Evolutionary conservation across 805 yeast species (phyloP).

Genomic region (Lipomyces chichibuensis): DNA sequence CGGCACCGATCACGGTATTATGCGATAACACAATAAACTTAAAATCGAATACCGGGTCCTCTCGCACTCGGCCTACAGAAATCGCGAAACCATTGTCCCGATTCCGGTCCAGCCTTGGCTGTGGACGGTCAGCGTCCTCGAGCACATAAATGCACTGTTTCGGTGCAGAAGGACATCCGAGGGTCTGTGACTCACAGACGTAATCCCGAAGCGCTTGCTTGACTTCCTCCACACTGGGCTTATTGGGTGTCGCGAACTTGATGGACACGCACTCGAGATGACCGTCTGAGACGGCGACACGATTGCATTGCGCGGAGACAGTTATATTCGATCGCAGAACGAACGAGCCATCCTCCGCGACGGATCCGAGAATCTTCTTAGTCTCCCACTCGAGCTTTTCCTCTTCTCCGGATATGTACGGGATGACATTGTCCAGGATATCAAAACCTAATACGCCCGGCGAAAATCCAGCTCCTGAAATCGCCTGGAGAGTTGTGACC

Average conservation of each 20-base stretch:
- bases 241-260: slow-evolving; percentile 76
- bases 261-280: slow-evolving; percentile 94
- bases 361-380: slow-evolving; percentile 81
- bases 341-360: slow-evolving; percentile 57
- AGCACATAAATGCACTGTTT: slow-evolving; percentile 87
- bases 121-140: slow-evolving; percentile 92
- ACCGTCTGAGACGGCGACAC: slow-evolving; percentile 97
- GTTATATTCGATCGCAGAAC: slow-evolving; percentile 67
- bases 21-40: slow-evolving; percentile 98
- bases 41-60: slow-evolving; percentile 88
- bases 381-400: slow-evolving; percentile 99
- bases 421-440: slow-evolving; percentile 89
- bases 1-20: slow-evolving; percentile 97
- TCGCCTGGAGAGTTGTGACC: slow-evolving; percentile 93
- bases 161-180: slow-evolving; percentile 92
- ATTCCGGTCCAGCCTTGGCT: slow-evolving; percentile 95
- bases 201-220: slow-evolving; percentile 71
- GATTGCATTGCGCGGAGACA: slow-evolving; percentile 94
- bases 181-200: slow-evolving; percentile 76
- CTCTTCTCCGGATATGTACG: slow-evolving; percentile 95
- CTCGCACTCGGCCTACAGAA: slow-evolving; percentile 90
- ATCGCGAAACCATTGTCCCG: slow-evolving; percentile 94
- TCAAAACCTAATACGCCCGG: slow-evolving; percentile 98
- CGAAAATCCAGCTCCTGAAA: slow-evolving; percentile 97
- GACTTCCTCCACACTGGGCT: slow-evolving; percentile 82